Evolutionary conservation across 768 basidiomycete species (phyloP), one percentile per base, ranked within the genome.

Genomic region (Cystofilobasidium capitatum): DNA sequence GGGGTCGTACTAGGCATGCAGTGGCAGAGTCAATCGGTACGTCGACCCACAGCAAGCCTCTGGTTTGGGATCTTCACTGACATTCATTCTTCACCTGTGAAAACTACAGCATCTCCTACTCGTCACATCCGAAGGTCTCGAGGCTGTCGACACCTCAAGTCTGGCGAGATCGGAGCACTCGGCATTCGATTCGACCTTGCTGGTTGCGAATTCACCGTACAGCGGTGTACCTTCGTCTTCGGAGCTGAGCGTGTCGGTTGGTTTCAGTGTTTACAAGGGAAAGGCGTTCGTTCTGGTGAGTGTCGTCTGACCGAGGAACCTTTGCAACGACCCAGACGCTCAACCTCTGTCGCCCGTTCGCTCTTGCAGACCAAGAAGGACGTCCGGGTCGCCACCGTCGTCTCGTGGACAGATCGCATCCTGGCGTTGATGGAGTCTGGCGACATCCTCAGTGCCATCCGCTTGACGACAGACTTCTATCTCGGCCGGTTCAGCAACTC

Each of bases 341-440:
- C 13, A 0, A 17, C 26, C 12, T 36, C 4, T 29, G 4, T 44
- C 29, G 9, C 31, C 42, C 16, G 0, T 58, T 24, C 31, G 10
- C 26, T 17, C 37, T n/a, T 36, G 12, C 71, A 88, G 90, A 83
- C 83, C 57, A 81, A 81, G 61, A 80, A 85, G 65, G 83, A 83
- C 58, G 70, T 97, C 0, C 81, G 83, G 74, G 91, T 88, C 3
- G 96, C 91, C 33, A 89, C 88, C 2, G 80, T 98, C 26, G 79
- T 92, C 36, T 90, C 91, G 1, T 99, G 96, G 96, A 91, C 94
- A 7, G 96, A 99, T 75, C 85, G 87, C 51, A 86, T 98, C 29
- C 79, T 99, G 51, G 81, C 84, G 0, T 83, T 86, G 55, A 91
- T 98, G 33, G 83, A 90, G 73, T 81, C 82, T 13, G 91, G 92